phyloP scores from a whole-genome alignment of 148 eudicot genomes.

The Gaultheria prostrata region DNA sequence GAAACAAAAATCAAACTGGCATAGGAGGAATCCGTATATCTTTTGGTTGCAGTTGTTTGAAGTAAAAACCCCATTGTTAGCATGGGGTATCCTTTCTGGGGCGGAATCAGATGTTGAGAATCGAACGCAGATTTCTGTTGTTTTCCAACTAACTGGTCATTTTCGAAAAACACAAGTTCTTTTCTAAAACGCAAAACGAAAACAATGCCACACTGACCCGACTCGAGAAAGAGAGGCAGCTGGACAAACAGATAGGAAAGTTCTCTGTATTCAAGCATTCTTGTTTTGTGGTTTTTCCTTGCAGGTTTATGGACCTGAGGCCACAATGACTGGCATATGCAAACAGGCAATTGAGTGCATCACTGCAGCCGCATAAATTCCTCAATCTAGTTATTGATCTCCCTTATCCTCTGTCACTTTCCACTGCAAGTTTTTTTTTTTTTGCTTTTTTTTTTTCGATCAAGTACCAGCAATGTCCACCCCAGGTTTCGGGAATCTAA shows the following conservation, averaged over 20 bases:
- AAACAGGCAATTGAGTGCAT: conserved; percentile 95
- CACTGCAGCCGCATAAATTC: conserved; percentile 58
- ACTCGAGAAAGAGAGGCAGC: not conserved
- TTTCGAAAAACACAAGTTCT: not conserved
- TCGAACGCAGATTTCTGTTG: not conserved
- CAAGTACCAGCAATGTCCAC: not conserved
- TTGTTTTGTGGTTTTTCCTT: not conserved
- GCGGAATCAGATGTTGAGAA: not conserved
- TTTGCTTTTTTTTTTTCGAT: not conserved
- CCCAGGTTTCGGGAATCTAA: not conserved
- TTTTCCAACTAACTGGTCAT: not conserved
- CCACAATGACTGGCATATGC: conserved; percentile 98
- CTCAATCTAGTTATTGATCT: not conserved
- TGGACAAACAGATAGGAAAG: not conserved
- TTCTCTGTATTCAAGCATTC: not conserved
- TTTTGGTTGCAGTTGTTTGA: not conserved
- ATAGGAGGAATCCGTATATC: not conserved
- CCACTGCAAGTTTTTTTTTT: not conserved
- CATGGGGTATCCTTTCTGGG: not conserved
- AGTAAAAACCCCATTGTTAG: not conserved
- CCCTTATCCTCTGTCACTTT: conserved; percentile 16
- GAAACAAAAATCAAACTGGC: not conserved
- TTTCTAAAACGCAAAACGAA: not conserved
- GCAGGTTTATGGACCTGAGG: conserved; percentile 94
- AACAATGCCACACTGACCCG: not conserved